Evolutionary conservation across 495 filamentous ascomycete species (phyloP).

Genomic region (Daldinia childiae): DNA sequence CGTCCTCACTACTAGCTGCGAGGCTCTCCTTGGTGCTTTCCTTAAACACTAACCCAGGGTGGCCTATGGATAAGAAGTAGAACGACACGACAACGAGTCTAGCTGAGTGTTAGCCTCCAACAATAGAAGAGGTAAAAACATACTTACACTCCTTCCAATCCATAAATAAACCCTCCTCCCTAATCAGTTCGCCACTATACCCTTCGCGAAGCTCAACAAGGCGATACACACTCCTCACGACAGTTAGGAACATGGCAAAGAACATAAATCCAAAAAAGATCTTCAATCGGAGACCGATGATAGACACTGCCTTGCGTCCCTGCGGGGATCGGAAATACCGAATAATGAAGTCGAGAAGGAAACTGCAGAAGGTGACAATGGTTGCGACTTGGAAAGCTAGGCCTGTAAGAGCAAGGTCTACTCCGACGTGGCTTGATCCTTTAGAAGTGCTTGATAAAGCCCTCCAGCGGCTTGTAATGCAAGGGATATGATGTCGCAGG

Average conservation of each 20-base stretch:
- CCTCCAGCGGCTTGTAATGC: not conserved
- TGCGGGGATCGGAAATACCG: not conserved
- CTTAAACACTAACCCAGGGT: not conserved
- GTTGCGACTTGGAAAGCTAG: not conserved
- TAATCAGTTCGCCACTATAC: not conserved
- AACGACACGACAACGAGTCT: not conserved
- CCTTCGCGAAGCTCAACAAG: not conserved
- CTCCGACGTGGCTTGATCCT: not conserved
- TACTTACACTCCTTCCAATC: not conserved
- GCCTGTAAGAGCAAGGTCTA: not conserved
- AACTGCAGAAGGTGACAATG: not conserved
- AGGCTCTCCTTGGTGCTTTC: not conserved
- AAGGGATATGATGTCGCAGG: not conserved
- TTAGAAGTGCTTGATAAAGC: not conserved
- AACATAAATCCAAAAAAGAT: not conserved
- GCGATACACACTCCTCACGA: not conserved
- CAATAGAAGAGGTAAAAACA: not conserved
- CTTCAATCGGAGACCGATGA: not conserved
- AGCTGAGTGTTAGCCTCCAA: not conserved
- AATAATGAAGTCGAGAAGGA: not conserved
- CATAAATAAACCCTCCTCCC: not conserved
- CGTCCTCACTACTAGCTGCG: not conserved
- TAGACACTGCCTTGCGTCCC: not conserved
- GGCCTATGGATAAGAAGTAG: not conserved
- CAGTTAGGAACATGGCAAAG: not conserved